A percentile compares a stretch with the other conserved stretches of the same genome.
Evolutionary conservation across 2,329 filamentous ascomycete genomes (phyloP).

Genomic region (Pseudogymnoascus sp.): DNA sequence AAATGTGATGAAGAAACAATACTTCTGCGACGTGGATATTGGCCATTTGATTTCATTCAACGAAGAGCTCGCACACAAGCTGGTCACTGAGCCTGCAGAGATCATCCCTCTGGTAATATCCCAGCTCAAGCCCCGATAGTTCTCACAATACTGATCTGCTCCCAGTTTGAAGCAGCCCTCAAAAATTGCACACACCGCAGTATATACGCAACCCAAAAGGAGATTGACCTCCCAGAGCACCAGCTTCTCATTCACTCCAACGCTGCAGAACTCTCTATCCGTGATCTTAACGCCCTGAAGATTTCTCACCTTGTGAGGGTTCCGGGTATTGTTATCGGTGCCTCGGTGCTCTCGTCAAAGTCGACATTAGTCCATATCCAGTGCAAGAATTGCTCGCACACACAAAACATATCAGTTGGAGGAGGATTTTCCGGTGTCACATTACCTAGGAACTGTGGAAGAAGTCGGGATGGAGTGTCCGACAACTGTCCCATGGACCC

Average conservation of each 20-base stretch:
- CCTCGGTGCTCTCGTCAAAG: constrained; percentile 94
- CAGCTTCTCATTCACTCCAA: constrained; percentile 92
- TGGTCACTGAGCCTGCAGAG: constrained; percentile 83
- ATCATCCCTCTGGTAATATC: constrained; percentile 72
- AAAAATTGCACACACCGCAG: constrained; percentile 90
- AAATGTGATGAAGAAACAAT: constrained; percentile 89
- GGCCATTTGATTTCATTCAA: constrained; percentile 93
- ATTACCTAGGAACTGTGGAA: constrained; percentile 67
- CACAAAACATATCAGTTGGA: constrained; percentile 60
- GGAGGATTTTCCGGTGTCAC: constrained; percentile 85
- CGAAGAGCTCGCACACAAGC: constrained; percentile 83
- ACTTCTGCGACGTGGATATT: constrained; percentile 93
- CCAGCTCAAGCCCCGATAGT: constrained; percentile 23
- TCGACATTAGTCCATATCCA: constrained; percentile 78
- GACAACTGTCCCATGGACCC: constrained; percentile 85
- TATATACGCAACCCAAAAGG: constrained; percentile 68
- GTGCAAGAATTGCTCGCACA: constrained; percentile 76
- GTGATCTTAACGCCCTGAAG: constrained; percentile 84
- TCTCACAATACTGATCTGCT: constrained; percentile 5
- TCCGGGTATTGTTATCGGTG: constrained; percentile 94
- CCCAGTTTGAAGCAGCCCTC: constrained; percentile 74
- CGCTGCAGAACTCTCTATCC: constrained; percentile 83
- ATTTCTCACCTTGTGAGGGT: constrained; percentile 94
- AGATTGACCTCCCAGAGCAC: constrained; percentile 70
- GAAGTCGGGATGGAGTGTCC: background rate